Evolutionary conservation across 2,329 filamentous ascomycete genomes (phyloP).

Genomic region (Cercospora berteroae): DNA sequence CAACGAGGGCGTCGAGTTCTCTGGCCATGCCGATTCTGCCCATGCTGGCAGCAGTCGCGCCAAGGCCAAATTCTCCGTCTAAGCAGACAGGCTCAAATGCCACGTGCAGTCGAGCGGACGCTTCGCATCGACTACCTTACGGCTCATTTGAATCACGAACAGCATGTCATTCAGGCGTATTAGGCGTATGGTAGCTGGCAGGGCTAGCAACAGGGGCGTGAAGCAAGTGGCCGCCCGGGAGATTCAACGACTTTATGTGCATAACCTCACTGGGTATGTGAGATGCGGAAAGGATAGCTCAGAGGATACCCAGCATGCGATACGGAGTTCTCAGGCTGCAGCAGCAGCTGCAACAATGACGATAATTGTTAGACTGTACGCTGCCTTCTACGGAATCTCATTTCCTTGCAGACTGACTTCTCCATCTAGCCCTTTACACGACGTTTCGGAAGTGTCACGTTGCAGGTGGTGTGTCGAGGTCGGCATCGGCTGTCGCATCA

Average conservation of each 20-base stretch:
- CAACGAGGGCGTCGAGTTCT: slow-evolving; percentile 84
- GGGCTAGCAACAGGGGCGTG: slow-evolving; percentile 32
- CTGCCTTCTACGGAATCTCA: not conserved
- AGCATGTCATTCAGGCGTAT: slow-evolving; percentile 25
- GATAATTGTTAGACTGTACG: slow-evolving; percentile 1
- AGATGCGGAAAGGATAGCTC: slow-evolving; percentile 22
- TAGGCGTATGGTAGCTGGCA: slow-evolving; percentile 27
- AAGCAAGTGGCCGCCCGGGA: slow-evolving; percentile 38
- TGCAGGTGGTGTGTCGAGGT: not conserved
- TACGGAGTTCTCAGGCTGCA: slow-evolving; percentile 14
- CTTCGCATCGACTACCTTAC: slow-evolving; percentile 6
- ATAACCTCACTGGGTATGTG: slow-evolving; percentile 20
- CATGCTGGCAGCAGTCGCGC: slow-evolving; percentile 91
- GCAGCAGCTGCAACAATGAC: slow-evolving; percentile 3
- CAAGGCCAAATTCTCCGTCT: slow-evolving; percentile 89
- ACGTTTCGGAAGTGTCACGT: not conserved
- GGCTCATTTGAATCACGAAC: slow-evolving; percentile 17
- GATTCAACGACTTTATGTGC: slow-evolving; percentile 17
- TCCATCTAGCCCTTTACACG: not conserved
- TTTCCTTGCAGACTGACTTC: not conserved
- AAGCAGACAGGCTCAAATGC: slow-evolving; percentile 34
- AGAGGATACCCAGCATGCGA: slow-evolving; percentile 23
- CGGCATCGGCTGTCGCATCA: not conserved
- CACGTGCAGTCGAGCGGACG: slow-evolving; percentile 4
- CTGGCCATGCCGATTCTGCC: slow-evolving; percentile 90